These are phyloP conservation scores for Monilinia polystroma DNA, from an alignment of 2,329 filamentous ascomycete species.

Conservation along the genomic window DNA sequence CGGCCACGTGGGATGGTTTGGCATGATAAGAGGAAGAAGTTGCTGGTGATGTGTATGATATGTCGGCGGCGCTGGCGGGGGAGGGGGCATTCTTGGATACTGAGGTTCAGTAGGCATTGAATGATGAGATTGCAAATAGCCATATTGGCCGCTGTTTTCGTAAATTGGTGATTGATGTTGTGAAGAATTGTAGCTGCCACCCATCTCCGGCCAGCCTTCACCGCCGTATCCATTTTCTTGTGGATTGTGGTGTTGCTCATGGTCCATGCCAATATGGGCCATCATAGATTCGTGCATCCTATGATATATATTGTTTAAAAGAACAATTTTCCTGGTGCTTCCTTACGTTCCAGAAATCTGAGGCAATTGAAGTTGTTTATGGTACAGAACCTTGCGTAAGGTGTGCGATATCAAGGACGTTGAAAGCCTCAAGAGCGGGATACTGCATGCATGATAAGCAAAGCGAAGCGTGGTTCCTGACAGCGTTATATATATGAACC, in stretches of 20 bases:
- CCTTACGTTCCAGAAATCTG: constrained; percentile 27
- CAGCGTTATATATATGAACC: constrained; percentile 38
- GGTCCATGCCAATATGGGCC: constrained; percentile 41
- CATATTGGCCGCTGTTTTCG: constrained; percentile 65
- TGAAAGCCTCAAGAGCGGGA: constrained; percentile 39
- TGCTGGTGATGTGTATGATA: constrained; percentile 51
- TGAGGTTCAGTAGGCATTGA: constrained; percentile 58
- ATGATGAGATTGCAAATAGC: constrained; percentile 58
- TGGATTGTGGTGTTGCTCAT: constrained; percentile 36
- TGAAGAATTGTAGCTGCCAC: constrained; percentile 43
- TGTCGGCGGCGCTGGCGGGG: constrained; percentile 46
- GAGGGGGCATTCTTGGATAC: constrained; percentile 52
- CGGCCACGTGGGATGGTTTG: constrained; percentile 68
- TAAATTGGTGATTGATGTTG: constrained; percentile 70
- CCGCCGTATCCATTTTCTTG: constrained; percentile 44
- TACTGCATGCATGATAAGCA: constrained; percentile 43
- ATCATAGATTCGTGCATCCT: constrained; percentile 43
- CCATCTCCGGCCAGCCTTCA: constrained; percentile 58
- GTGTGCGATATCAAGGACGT: constrained; percentile 22
- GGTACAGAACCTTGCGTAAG: constrained; percentile 40
- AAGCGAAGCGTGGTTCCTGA: constrained; percentile 37
- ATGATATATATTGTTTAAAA: constrained; percentile 9
- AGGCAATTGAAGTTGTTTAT: constrained; percentile 32
- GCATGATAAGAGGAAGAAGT: constrained; percentile 70
- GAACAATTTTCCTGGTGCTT: constrained; percentile 17